These are phyloP conservation scores for Imleria badia DNA, from an alignment of 768 basidiomycete genomes.

Conservation along the genomic window DNA sequence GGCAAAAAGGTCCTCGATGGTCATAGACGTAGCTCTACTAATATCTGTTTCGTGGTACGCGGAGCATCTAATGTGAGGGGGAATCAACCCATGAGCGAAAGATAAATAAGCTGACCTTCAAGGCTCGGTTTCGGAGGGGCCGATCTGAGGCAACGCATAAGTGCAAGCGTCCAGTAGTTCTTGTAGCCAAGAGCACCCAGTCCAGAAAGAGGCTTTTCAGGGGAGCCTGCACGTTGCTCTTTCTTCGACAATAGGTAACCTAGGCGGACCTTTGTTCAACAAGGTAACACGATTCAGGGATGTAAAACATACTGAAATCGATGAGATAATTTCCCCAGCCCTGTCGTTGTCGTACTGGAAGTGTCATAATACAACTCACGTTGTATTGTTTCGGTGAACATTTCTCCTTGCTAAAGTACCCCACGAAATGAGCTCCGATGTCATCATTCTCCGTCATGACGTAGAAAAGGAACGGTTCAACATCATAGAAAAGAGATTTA, in stretches of 20 bases:
- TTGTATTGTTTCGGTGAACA: slow-evolving; percentile 94
- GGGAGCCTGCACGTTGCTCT: slow-evolving; percentile 85
- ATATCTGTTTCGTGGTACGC: slow-evolving; percentile 57
- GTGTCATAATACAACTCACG: slow-evolving; percentile 98
- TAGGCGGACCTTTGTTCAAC: slow-evolving; percentile 31
- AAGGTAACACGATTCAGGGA: slow-evolving; percentile 5
- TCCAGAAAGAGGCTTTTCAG: slow-evolving; percentile 93
- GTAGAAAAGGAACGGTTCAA: slow-evolving; percentile 98
- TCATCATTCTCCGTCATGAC: slow-evolving; percentile 94
- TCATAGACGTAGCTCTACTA: slow-evolving; percentile 84
- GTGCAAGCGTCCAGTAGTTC: slow-evolving; percentile 88
- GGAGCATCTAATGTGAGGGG: slow-evolving; percentile 19
- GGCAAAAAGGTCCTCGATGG: slow-evolving; percentile 79
- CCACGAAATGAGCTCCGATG: slow-evolving; percentile 88
- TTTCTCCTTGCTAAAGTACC: slow-evolving; percentile 99
- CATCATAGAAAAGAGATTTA: slow-evolving; percentile 98
- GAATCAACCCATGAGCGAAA: slow-evolving; percentile 10
- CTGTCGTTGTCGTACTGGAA: slow-evolving; percentile 90
- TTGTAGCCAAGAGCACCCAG: slow-evolving; percentile 93
- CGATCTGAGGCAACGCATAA: slow-evolving; percentile 75
- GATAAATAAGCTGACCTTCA: slow-evolving; percentile 58
- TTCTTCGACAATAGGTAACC: slow-evolving; percentile 97
- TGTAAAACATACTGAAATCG: slow-evolving; percentile 76
- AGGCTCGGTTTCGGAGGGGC: slow-evolving; percentile 62
- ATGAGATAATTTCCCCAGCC: slow-evolving; percentile 98